Base-by-base conservation (phyloP, 305 asterid species). In the Ilex paraguariensis region DNA sequence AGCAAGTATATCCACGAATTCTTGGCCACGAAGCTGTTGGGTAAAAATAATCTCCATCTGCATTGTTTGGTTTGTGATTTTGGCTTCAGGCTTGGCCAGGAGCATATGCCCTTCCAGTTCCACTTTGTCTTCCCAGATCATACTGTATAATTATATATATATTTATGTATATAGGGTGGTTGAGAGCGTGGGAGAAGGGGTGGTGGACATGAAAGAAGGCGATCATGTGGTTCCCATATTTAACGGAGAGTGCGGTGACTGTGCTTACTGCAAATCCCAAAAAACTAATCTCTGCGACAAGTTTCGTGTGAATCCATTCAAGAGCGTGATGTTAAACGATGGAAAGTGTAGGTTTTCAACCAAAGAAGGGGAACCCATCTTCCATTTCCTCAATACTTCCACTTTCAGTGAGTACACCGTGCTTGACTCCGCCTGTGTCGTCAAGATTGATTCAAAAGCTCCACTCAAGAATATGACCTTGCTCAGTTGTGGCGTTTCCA, bases 1-100 rank as follows among this genome's bases (percentile, higher is more conserved):
- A 89, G 49, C 75, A 77, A 46, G 74, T 63, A 56, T 89, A 54
- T 71, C 98, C 98, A 32, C 86, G 98, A 30, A 82, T 92, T 63
- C 66, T 92, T 0, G 98, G 98, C 13, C 98, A 92, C 9, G 98
- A 92, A 81, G 97, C 96, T 57, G 78, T 87, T 8, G 98, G 98
- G 98, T 91, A 82, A 54, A 73, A 28, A 51, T 5, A 6, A 40
- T 31, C 56, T 46, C 1, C 28, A 21, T 21, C 28, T 21, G 28
- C 28, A 4, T 13, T 46, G 52, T 46, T 46, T 46, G 6, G 42
- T 36, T 36, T 36, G 5, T 33, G 7, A 36, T 36, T 4, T 36
- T 4, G 6, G 42, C 6, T 36, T 36, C 42, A 36, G 28, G 28
- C 28, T 2, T 21, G 28, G 28, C 1, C 28, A 21, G 28, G 28